Evolutionary conservation across 2,329 filamentous ascomycete genomes (phyloP).

Genomic region (Zopfia rhizophila): DNA sequence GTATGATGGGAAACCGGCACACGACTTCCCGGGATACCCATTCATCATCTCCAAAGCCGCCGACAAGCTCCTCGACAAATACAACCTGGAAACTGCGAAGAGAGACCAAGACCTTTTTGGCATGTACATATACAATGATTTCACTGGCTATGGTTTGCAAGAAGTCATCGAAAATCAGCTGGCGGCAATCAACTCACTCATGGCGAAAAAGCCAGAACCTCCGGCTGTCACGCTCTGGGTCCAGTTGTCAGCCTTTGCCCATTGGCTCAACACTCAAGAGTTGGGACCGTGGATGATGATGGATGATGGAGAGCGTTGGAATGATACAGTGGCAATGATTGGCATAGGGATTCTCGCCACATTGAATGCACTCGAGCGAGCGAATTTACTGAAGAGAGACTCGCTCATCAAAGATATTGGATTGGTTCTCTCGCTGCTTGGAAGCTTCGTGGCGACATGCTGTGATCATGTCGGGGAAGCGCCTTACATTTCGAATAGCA

Average conservation of each 20-base stretch:
- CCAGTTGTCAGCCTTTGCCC: slow-evolving; percentile 11
- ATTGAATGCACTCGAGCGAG: slow-evolving; percentile 23
- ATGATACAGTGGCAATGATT: slow-evolving; percentile 7
- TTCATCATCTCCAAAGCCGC: slow-evolving; percentile 16
- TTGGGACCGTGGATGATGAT: slow-evolving; percentile 8
- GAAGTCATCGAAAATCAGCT: slow-evolving; percentile 43
- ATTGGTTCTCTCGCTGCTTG: slow-evolving; percentile 20
- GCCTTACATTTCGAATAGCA: not conserved
- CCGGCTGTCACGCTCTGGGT: slow-evolving; percentile 13
- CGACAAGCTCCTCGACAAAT: slow-evolving; percentile 10
- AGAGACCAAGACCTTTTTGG: slow-evolving; percentile 39
- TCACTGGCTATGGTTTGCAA: slow-evolving; percentile 38
- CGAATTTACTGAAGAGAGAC: slow-evolving; percentile 19
- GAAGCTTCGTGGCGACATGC: slow-evolving; percentile 3
- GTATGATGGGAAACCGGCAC: slow-evolving; percentile 1
- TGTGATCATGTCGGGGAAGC: too few relatives aligned
- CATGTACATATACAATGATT: slow-evolving; percentile 45
- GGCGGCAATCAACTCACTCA: slow-evolving; percentile 17
- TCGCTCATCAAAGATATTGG: slow-evolving; percentile 21
- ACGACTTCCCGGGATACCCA: slow-evolving; percentile 12
- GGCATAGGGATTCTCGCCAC: slow-evolving; percentile 18
- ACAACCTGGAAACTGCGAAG: slow-evolving; percentile 5
- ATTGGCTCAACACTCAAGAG: slow-evolving; percentile 9
- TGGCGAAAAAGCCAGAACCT: slow-evolving; percentile 12
- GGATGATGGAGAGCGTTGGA: slow-evolving; percentile 21